phyloP scores from a whole-genome alignment of 2,329 filamentous ascomycete species.

The Epichloe elymi region DNA sequence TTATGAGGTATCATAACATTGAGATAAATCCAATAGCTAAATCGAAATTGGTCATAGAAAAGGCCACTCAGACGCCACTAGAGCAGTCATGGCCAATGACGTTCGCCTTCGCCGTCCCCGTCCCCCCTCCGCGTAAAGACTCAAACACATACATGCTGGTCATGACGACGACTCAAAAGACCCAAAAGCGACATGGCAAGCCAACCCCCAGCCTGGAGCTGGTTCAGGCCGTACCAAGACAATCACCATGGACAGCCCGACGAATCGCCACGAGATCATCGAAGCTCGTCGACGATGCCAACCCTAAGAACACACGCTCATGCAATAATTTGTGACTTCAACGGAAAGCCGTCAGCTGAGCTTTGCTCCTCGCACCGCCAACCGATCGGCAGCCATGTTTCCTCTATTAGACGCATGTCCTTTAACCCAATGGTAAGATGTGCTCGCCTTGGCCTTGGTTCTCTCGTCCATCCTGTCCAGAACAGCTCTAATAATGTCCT shows the following conservation, averaged over 20 bases:
- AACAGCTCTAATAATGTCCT: constrained; percentile 66
- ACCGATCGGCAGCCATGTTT: constrained; percentile 66
- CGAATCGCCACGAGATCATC: background rate
- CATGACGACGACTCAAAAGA: too few relatives aligned
- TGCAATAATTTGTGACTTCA: background rate
- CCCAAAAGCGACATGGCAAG: background rate
- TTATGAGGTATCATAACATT: background rate
- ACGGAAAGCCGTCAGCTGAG: constrained; percentile 9
- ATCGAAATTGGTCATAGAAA: background rate
- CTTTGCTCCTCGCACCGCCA: constrained; percentile 47
- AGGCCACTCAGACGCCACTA: background rate
- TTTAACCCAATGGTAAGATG: constrained; percentile 78
- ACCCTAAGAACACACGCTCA: background rate
- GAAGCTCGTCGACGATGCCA: background rate
- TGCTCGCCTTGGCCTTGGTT: constrained; percentile 43
- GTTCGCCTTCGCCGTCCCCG: too few relatives aligned
- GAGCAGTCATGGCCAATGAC: too few relatives aligned
- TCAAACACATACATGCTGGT: too few relatives aligned
- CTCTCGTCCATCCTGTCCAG: constrained; percentile 59
- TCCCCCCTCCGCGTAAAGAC: too few relatives aligned
- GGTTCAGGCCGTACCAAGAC: background rate
- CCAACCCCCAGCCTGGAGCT: background rate
- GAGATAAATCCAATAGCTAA: background rate
- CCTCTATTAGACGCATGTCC: constrained; percentile 63
- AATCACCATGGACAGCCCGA: background rate